Base-by-base conservation (phyloP, 139 green algal species). In the Chara braunii region DNA sequence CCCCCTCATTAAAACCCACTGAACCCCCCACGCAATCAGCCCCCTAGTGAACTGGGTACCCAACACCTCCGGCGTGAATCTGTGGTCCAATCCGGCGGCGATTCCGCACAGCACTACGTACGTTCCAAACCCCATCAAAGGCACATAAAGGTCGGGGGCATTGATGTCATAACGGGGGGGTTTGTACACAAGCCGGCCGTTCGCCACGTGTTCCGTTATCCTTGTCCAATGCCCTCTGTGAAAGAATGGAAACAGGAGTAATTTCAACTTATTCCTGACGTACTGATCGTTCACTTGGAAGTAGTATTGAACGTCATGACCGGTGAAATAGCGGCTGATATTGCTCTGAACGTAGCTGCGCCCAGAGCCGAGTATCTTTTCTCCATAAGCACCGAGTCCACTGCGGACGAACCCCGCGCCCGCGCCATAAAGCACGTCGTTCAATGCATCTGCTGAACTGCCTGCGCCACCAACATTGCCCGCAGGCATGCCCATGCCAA, bases 111-210 rank as follows among this genome's bases (percentile, higher is more conserved):
- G 68, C 22, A 96, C 45, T 50, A 75, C 71, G 73, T 94, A 97
- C 23, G 86, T 90, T 80, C 80, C 91, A 7, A 89, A 64, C 0
- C 81, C 84, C 83, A 95, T 88, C 28, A 92, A 36, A 0, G 92
- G 92, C 23, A 98, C 85, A 83, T 97, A 98, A 53, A 98, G 79
- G 76, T 98, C 92, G 4, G 92, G 92, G 1, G 89, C 87, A 60
- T 97, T 96, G 26, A 89, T 79, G 71, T 98, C 92, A 32, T 84
- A 72, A 0, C 80, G 65, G 3, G 92, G 89, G 4, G 92, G 86
- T 60, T 90, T 87, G 75, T 88, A 98, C 54, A 84, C 83, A 51
- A 90, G 80, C 1, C 18, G 18, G 78, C 85, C 31, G 83, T 86
- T 23, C 78, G 79, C 50, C n/a, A 79, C 64, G 24, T 78, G 55